A percentile compares a stretch with the other conserved stretches of the same genome.
These are phyloP conservation scores for Pleurotus djamor DNA, from an alignment of 768 basidiomycete species.

Conservation along the genomic window DNA sequence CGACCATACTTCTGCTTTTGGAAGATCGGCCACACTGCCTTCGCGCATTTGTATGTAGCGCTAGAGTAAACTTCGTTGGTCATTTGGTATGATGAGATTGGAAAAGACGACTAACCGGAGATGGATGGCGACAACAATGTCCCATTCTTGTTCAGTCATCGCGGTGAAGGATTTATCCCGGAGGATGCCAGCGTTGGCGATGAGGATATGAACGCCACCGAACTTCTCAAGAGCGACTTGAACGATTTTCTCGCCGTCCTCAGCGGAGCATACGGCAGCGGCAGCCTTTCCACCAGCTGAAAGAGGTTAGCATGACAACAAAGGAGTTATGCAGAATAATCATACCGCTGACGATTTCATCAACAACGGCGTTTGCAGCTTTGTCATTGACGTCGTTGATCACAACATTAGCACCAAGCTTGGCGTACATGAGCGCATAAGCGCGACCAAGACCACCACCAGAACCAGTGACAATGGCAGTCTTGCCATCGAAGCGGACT, in stretches of 20 bases:
- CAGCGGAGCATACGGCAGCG: slow-evolving; percentile 81
- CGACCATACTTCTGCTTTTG: slow-evolving; percentile 95
- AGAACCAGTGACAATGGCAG: slow-evolving; percentile 91
- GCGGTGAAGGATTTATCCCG: slow-evolving; percentile 91
- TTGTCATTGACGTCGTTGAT: slow-evolving; percentile 94
- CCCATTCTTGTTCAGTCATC: slow-evolving; percentile 94
- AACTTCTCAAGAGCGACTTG: slow-evolving; percentile 85
- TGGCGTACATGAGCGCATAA: slow-evolving; percentile 90
- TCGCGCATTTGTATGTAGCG: slow-evolving; percentile 91
- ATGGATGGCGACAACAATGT: slow-evolving; percentile 85
- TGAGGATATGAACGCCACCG: slow-evolving; percentile 81
- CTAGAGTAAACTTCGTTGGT: slow-evolving; percentile 24
- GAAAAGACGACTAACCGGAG: slow-evolving; percentile 43
- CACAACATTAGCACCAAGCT: slow-evolving; percentile 94
- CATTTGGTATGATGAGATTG: slow-evolving; percentile 2
- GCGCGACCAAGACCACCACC: slow-evolving; percentile 92
- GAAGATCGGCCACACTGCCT: slow-evolving; percentile 97
- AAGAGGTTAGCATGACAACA: neutral
- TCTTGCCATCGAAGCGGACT: slow-evolving; percentile 86
- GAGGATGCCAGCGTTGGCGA: slow-evolving; percentile 93
- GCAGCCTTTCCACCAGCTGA: slow-evolving; percentile 88
- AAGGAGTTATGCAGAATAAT: neutral
- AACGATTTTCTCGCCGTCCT: slow-evolving; percentile 89
- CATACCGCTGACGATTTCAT: slow-evolving; percentile 81
- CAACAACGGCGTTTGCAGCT: slow-evolving; percentile 77